These are phyloP conservation scores for Clarireedia sp. DNA, from an alignment of 2,329 filamentous ascomycete genomes.

Conservation along the genomic window DNA sequence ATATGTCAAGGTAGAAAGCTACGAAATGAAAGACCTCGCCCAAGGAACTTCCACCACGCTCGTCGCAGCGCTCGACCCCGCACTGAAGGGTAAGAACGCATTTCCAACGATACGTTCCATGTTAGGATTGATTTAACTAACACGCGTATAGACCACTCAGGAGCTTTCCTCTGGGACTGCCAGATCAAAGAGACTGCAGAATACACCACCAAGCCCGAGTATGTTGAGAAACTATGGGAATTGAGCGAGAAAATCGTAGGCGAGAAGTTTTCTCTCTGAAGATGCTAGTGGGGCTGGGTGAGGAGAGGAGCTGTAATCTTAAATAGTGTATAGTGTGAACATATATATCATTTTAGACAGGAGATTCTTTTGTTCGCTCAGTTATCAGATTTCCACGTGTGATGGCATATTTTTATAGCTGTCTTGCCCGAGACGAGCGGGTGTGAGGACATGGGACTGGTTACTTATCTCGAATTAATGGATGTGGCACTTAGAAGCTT, in stretches of 20 bases:
- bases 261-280: slow-evolving; percentile 9
- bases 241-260: slow-evolving; percentile 15
- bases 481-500: too few species aligned
- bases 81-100: not conserved
- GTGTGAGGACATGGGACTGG: too few species aligned
- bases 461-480: too few species aligned
- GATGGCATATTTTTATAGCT: too few species aligned
- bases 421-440: too few species aligned
- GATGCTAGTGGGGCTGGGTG: too few species aligned
- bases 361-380: not conserved
- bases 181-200: not conserved
- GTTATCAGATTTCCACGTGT: too few species aligned
- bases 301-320: too few species aligned
- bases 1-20: not conserved
- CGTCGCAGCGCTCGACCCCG: slow-evolving; percentile 3
- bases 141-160: not conserved
- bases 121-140: not conserved
- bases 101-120: not conserved
- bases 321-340: too few species aligned
- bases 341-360: too few species aligned
- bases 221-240: slow-evolving; percentile 11
- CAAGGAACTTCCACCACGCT: slow-evolving; percentile 1
- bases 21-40: not conserved
- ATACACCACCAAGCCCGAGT: not conserved
- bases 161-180: slow-evolving; percentile 11